Evolutionary conservation across 2,329 filamentous ascomycete genomes (phyloP), one percentile per base, ranked within the genome.

Genomic region (Cladophialophora chaetospira): DNA sequence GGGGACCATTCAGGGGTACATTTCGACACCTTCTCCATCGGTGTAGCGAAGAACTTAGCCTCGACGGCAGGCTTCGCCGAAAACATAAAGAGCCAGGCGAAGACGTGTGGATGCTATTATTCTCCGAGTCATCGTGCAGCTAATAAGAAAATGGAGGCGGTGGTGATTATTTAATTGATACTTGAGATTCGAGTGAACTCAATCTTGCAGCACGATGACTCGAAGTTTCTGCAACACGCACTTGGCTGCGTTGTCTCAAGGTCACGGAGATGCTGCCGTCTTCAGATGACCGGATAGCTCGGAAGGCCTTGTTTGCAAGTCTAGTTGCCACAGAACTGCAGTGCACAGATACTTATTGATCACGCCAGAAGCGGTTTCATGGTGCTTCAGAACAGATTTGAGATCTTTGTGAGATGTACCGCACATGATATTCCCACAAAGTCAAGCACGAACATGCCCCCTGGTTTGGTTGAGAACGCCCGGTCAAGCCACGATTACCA

Each of bases 401-500:
- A 6, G 29, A n/a, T n/a, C n/a, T n/a, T n/a, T n/a, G n/a, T n/a
- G n/a, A n/a, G n/a, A n/a, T n/a, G n/a, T n/a, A n/a, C n/a, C n/a
- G n/a, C n/a, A n/a, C n/a, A n/a, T n/a, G n/a, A n/a, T n/a, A n/a
- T n/a, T n/a, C n/a, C n/a, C n/a, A n/a, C n/a, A n/a, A n/a, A n/a
- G n/a, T n/a, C n/a, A n/a, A n/a, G n/a, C n/a, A n/a, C n/a, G n/a
- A n/a, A n/a, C n/a, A n/a, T n/a, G n/a, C n/a, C n/a, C n/a, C n/a
- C n/a, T n/a, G n/a, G n/a, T n/a, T n/a, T n/a, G n/a, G n/a, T n/a
- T n/a, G n/a, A n/a, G n/a, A n/a, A n/a, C 3, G 15, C 26, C 26
- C 26, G n/a, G 10, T 42, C 35, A 47, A 23, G 28, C 48, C 23
- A 15, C 15, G 17, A 51, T 40, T 28, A 4, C 47, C 47, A 51